Base-by-base conservation (phyloP, 2,329 filamentous ascomycete genomes). In the Thielaviopsis euricoi region DNA sequence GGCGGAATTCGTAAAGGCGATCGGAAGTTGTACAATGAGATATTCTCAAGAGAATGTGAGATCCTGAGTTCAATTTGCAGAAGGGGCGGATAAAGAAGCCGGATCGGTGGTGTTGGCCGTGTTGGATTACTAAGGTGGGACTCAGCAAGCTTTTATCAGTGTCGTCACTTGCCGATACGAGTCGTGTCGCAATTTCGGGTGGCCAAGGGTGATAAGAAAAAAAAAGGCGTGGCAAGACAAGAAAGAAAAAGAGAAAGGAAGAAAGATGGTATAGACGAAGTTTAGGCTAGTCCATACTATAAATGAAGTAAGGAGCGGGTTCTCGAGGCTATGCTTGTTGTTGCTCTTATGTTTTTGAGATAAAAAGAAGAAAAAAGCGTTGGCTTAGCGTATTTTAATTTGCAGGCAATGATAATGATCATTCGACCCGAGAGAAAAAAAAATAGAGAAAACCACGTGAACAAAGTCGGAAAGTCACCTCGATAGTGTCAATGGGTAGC, bases 201-300 rank as follows among this genome's bases (percentile, higher is more conserved):
- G 26, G 26, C 17, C 26, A n/a, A 23, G 61, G 69, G 64, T 61
- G 71, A n/a, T 22, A 33, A 4, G 23, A 33, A 10, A 23, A 43
- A 40, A 43, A 12, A 51, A 12, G 10, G 19, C 7, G 17, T 33
- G 48, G 48, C 46, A 56, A 43, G 40, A 55, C 22, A 15, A 21
- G 21, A 54, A 25, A 46, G 23, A 53, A 22, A 53, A 43, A 53
- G 9, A 33, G 12, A 33, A 10, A 33, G 29, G 9, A 10, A 33
- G 7, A 33, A 10, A 33, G 29, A n/a, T 43, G n/a, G 33, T 12
- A 17, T 43, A 43, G 15, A 15, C 37, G 17, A 15, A 43, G n/a
- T 43, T 43, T n/a, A 17, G 9, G n/a, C 15, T 43, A 43, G 13
- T 1, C 37, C 37, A 43, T 43, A n/a, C 37, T 43, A 3, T 12